Evolutionary conservation across 768 basidiomycete genomes (phyloP), one percentile per base, ranked within the genome.

Genomic region (Trametes coccinea): DNA sequence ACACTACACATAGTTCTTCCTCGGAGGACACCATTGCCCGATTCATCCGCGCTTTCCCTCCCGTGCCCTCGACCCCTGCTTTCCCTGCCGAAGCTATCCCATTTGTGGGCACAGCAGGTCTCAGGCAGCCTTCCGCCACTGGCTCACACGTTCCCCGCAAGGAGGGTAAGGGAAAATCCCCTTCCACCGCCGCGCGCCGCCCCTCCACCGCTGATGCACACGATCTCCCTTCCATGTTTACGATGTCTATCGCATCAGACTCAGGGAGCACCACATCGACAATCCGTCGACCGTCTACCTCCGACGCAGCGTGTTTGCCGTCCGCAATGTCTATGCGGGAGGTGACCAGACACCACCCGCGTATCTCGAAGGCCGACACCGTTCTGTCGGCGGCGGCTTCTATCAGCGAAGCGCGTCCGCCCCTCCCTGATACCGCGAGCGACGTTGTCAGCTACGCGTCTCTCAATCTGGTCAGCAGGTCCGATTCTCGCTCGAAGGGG

Each of bases 281-380:
- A 3, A 8, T 34, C 30, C 11, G 48, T 6, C 48, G 41, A 14
- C 49, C 48, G 7, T 50, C 40, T 30, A 44, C 39, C 2, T 39
- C 56, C 30, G 41, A 50, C 10, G 48, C 40, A 3, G 27, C 40
- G 6, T 41, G 10, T 5, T 13, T 39, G 16, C 29, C 56, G 4
- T 43, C 56, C 3, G 11, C 14, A 0, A 10, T 29, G 39, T 45
- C 56, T 14, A 7, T 58, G 16, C 40, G 39, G 34, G 56, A 50
- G 17, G 56, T 50, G 14, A 30, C 48, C 1, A 33, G n/a, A 17
- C 48, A 44, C 27, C 56, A 43, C 2, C 39, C 41, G 7, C 30
- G 56, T 16, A 17, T 58, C 27, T 58, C 56, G 48, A 58, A 50
- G 48, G 48, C 56, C 10, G 56, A 58, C 30, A 58, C 56, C 4